phyloP scores from a whole-genome alignment of 2,329 filamentous ascomycete genomes.

The Endoconidiophora laricicola region DNA sequence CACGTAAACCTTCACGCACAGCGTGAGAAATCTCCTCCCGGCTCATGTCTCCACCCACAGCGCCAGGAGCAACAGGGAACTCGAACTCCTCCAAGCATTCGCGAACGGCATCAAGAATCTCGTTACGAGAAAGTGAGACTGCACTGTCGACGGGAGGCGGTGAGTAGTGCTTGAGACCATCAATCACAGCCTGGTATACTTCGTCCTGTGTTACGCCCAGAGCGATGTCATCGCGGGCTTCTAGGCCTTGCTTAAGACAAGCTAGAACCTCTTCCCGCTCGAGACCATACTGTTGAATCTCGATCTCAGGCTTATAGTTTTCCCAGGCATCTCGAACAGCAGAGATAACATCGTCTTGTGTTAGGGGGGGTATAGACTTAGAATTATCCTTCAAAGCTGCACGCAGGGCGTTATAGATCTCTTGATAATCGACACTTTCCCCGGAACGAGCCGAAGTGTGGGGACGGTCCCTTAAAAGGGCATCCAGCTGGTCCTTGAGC shows the following conservation, averaged over 20 bases:
- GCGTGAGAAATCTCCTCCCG: slow-evolving; percentile 47
- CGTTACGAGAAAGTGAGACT: slow-evolving; percentile 56
- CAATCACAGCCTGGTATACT: slow-evolving; percentile 70
- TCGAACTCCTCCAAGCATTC: slow-evolving; percentile 79
- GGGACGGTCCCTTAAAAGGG: slow-evolving; percentile 58
- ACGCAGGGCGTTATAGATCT: slow-evolving; percentile 73
- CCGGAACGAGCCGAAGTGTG: slow-evolving; percentile 47
- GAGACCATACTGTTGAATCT: slow-evolving; percentile 75
- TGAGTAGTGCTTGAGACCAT: slow-evolving; percentile 65
- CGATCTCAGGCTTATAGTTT: slow-evolving; percentile 83
- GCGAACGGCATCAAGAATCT: slow-evolving; percentile 67
- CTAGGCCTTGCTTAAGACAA: slow-evolving; percentile 71
- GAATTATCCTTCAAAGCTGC: slow-evolving; percentile 49
- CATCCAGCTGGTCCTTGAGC: slow-evolving; percentile 70
- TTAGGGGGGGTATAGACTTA: slow-evolving; percentile 33
- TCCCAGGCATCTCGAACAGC: slow-evolving; percentile 87
- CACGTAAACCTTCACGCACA: slow-evolving; percentile 41
- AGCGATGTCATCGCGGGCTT: slow-evolving; percentile 46
- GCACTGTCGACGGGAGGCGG: slow-evolving; percentile 54
- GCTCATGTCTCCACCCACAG: slow-evolving; percentile 30
- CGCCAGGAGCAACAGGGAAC: slow-evolving; percentile 45
- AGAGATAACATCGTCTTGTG: slow-evolving; percentile 68
- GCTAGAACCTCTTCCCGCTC: slow-evolving; percentile 81
- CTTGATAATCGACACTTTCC: slow-evolving; percentile 54
- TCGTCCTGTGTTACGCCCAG: slow-evolving; percentile 61